Evolutionary conservation across 805 yeast genomes (phyloP).

Genomic region (Hanseniaspora mollemarum): DNA sequence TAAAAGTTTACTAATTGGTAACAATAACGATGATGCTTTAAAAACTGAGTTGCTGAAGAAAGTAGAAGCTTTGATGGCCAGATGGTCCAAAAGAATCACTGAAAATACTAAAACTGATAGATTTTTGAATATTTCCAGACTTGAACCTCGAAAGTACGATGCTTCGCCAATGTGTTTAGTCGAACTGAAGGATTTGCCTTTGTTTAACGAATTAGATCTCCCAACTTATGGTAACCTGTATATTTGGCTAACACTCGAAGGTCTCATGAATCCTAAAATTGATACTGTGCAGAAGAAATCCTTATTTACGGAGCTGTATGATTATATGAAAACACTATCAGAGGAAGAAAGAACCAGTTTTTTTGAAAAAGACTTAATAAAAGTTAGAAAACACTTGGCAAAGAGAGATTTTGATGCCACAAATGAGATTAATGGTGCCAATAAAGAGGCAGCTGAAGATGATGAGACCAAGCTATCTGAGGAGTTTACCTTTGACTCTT

Average conservation of each 20-base stretch:
- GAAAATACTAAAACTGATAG: constrained; percentile 42
- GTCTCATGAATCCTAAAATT: constrained; percentile 6
- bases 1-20: constrained; percentile 38
- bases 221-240: constrained; percentile 27
- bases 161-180: constrained; percentile 80
- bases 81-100: constrained; percentile 29
- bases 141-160: constrained; percentile 83
- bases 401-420: constrained; percentile 4
- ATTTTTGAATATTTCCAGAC: constrained; percentile 68
- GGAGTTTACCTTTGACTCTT: neutral
- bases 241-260: constrained; percentile 27
- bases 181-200: constrained; percentile 66
- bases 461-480: neutral
- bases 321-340: neutral
- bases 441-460: neutral
- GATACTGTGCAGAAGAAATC: neutral
- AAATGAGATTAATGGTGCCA: neutral
- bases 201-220: neutral
- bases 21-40: constrained; percentile 31
- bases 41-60: constrained; percentile 51
- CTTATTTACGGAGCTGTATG: neutral
- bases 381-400: constrained; percentile 8
- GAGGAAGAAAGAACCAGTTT: neutral
- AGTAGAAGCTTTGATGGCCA: constrained; percentile 47
- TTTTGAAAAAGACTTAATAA: constrained; percentile 7